phyloP scores from a whole-genome alignment of 1,284 basidiomycete species.

The Ganoderma sinense region DNA sequence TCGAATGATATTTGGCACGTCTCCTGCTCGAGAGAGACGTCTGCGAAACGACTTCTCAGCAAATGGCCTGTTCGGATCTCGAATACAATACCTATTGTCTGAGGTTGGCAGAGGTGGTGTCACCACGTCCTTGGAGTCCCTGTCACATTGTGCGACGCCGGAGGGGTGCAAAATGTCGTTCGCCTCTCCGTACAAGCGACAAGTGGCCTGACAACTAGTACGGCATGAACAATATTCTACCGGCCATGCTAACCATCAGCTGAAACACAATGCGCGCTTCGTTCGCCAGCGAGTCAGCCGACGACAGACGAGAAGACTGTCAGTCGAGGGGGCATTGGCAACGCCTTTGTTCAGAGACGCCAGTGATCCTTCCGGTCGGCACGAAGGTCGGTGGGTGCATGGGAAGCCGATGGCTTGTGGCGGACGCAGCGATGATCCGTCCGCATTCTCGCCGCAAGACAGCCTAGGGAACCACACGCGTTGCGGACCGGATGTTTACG shows the following conservation, averaged over 20 bases:
- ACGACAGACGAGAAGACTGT: background rate
- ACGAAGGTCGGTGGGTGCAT: background rate
- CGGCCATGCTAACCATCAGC: background rate
- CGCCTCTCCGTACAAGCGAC: background rate
- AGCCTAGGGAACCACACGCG: background rate
- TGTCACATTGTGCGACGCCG: background rate
- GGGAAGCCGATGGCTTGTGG: background rate
- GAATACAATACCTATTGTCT: background rate
- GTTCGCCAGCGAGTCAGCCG: background rate
- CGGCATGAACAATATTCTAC: background rate
- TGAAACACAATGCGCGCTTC: background rate
- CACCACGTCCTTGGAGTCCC: background rate
- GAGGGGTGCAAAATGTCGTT: background rate
- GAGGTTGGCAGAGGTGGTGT: background rate
- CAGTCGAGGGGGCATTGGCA: background rate
- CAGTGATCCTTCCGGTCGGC: background rate
- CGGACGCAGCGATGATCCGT: background rate
- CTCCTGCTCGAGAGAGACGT: background rate
- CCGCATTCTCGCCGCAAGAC: background rate
- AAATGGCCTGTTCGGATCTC: background rate
- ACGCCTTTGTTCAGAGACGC: background rate
- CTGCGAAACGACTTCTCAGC: background rate
- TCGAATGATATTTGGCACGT: too few species aligned
- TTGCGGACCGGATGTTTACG: background rate
- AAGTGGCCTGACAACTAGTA: background rate